Base-by-base conservation (phyloP, 1,284 basidiomycete species). In the Papiliotrema fonsecae region DNA sequence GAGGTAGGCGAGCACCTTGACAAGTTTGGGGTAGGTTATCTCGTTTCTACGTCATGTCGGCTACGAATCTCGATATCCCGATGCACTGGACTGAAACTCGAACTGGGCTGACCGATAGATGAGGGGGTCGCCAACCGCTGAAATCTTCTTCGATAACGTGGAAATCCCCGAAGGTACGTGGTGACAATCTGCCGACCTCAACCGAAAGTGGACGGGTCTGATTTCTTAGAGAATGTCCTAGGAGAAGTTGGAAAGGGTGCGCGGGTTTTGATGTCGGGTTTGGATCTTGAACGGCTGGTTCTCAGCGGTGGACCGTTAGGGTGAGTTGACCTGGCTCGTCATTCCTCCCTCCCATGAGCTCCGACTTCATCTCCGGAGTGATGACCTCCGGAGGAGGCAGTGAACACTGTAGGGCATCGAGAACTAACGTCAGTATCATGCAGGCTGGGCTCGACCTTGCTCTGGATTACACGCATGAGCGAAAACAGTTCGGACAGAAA, bases 121-220 rank as follows among this genome's bases (percentile, higher is more conserved):
- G 92, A 78, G 93, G 54, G 93, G 93, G 35, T 89, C 86, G 50
- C 91, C 96, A 65, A 97, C 92, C 0, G 92, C 89, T 62, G 92
- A 96, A 71, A 77, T 97, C 26, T 85, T 94, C 28, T 97, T 97
- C 59, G 89, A 96, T 63, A 81, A 91, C 60, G 92, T 92, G 60
- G 80, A 85, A 59, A 85, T 96, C 2, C 89, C 91, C 2, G 82
- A 86, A 65, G 84, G 87, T 86, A 47, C 50, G 76, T 22, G 30
- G 22, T 41, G n/a, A n/a, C 16, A 11, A 21, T 34, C 24, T 31
- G 16, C 19, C 27, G 32, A 10, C 0, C 25, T 14, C 22, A 28
- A 30, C 14, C 24, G 14, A 9, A 14, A 18, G 38, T 38, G 26
- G 26, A 45, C 11, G 2, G 22, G 22, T n/a, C n/a, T n/a, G n/a